Evolutionary conservation across 139 green algal species (phyloP).

Genomic region (Microglena sp.): DNA sequence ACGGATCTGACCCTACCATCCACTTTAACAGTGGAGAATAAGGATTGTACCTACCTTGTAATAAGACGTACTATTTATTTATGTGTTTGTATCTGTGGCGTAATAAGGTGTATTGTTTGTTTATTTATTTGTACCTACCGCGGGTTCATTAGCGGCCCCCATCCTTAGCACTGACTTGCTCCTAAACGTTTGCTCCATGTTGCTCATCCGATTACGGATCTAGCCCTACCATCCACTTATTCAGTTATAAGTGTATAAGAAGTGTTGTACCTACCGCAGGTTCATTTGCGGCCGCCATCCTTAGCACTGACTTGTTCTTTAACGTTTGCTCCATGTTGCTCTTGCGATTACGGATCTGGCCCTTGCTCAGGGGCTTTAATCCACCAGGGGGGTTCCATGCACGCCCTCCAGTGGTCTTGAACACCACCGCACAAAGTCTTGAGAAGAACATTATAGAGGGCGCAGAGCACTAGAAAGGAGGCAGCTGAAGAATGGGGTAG

Average conservation of each 20-base stretch:
- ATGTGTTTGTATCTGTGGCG: no score
- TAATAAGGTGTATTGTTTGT: no score
- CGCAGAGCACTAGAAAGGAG: neutral
- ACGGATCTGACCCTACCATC: no score
- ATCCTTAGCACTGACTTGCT: slow-evolving; percentile 28
- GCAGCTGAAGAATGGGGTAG: neutral
- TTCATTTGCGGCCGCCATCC: slow-evolving; percentile 24
- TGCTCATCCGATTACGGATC: slow-evolving; percentile 37
- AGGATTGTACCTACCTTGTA: no score
- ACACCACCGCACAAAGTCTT: slow-evolving; percentile 29
- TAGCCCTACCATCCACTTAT: no score
- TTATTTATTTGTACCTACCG: no score
- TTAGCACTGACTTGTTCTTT: slow-evolving; percentile 38
- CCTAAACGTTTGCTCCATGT: slow-evolving; percentile 25
- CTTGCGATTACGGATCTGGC: slow-evolving; percentile 38
- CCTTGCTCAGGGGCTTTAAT: slow-evolving; percentile 22
- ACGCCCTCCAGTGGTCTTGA: slow-evolving; percentile 52
- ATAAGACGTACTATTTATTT: no score
- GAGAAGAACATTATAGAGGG: slow-evolving; percentile 38
- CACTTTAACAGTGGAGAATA: no score
- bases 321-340: slow-evolving; percentile 30
- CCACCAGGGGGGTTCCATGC: slow-evolving; percentile 52
- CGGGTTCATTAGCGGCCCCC: slow-evolving; percentile 15
- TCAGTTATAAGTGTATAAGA: no score
- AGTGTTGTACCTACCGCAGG: no score